Base-by-base conservation (phyloP, 1,139 yeast genomes). In the Taphrina deformans region DNA sequence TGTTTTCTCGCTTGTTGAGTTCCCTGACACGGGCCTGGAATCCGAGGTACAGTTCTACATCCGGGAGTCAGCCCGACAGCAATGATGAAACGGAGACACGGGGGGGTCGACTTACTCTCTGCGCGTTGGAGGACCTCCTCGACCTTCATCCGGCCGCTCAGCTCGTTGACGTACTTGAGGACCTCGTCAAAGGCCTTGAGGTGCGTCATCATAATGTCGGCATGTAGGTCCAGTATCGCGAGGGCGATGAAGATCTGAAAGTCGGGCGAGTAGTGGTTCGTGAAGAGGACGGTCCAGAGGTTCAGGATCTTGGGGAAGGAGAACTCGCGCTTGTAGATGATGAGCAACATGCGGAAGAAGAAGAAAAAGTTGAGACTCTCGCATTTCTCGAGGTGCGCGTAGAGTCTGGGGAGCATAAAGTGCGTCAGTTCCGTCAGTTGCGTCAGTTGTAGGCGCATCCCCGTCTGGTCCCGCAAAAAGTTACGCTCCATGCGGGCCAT, bases 401-500 rank as follows among this genome's bases (percentile, higher is more conserved):
- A 91, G 63, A 93, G 78, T 65, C 85, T 82, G 1, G 99, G 99
- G 51, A 91, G 78, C 95, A 92, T 88, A 69, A 93, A 85, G 71
- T 89, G 96, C 16, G 89, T 88, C 52, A 93, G 78, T 70, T 90
- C 93, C 70, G 89, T 90, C 69, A 93, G 79, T 0, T 95, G 85
- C 29, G 84, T 77, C 87, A 95, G 85, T 76, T 93, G 99, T 63
- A 83, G 83, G 71, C 90, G 87, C 88, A 93, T 93, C 0, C 99
- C 99, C 50, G 89, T 83, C 75, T 92, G 96, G 73, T 91, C 97
- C 65, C 96, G 82, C 35, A 92, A 79, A 74, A 92, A 93, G 75
- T 93, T 95, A 66, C 98, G 81, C 75, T 93, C 67, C 98, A 93
- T 91, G 66, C 96, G 80, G 60, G 89, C 91, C 99, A 95, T 93